Percentiles rank a stretch among this genome's conserved stretches.
Conservation (phyloP, 2,329 filamentous ascomycete species). For the Paracorniculantispora psalliotae region DNA sequence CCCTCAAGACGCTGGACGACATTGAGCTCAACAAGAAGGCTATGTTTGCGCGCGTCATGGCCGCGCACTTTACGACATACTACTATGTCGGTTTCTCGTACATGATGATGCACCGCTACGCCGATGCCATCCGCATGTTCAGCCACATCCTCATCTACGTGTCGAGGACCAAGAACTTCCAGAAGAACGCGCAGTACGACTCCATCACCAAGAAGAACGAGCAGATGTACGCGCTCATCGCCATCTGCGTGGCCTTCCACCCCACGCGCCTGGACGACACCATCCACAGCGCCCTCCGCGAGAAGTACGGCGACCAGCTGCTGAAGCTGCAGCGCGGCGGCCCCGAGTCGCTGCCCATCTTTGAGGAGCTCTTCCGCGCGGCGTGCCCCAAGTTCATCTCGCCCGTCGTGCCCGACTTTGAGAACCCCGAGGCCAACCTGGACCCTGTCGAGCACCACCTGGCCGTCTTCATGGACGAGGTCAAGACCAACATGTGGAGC, state of each 20-base stretch:
- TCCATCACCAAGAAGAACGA: conserved; percentile 99
- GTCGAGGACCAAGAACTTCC: conserved; percentile 99
- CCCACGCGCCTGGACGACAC: conserved; percentile 96
- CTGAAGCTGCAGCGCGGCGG: conserved; percentile 94
- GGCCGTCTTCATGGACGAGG: conserved; percentile 98
- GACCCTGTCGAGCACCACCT: conserved; percentile 98
- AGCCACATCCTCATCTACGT: conserved; percentile 99
- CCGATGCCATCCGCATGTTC: conserved; percentile 99
- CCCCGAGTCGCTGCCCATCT: conserved; percentile 89
- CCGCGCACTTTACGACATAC: conserved; percentile 98
- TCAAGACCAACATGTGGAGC: conserved; percentile 98
- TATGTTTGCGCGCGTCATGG: conserved; percentile 99
- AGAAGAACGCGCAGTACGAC: conserved; percentile 98
- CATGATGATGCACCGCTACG: conserved; percentile 99
- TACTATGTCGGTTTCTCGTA: conserved; percentile 99
- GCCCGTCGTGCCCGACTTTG: conserved; percentile 93
- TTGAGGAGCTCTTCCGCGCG: conserved; percentile 94
- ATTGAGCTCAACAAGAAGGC: conserved; percentile 99
- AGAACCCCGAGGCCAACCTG: conserved; percentile 91
- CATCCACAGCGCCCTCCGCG: conserved; percentile 93
- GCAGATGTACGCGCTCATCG: conserved; percentile 98
- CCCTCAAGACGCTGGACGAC: conserved; percentile 97
- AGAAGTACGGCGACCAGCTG: conserved; percentile 99
- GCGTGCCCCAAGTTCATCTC: conserved; percentile 99
- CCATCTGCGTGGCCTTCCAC: conserved; percentile 97